Conservation (phyloP, 1,284 basidiomycete species). For the Apiotrichum mycotoxinovorans region DNA sequence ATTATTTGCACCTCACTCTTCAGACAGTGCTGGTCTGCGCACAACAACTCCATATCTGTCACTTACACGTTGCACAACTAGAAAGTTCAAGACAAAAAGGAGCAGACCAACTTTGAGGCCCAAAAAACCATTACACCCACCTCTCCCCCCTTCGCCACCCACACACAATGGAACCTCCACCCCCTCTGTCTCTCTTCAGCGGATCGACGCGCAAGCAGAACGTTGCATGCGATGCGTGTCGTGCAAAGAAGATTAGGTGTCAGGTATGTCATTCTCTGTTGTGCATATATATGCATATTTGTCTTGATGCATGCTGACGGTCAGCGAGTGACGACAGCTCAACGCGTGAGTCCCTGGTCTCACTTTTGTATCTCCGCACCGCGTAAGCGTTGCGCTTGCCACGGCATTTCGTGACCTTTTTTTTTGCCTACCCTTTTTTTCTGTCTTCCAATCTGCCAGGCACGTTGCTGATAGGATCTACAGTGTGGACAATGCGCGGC, state of each 20-base stretch:
- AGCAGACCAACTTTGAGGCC: no score
- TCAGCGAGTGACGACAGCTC: slow-evolving; percentile 12
- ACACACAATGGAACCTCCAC: slow-evolving; percentile 9
- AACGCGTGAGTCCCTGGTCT: slow-evolving; percentile 18
- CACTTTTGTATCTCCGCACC: slow-evolving; percentile 2
- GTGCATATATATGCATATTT: background rate
- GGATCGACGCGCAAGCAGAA: slow-evolving; percentile 63
- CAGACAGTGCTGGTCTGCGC: no score
- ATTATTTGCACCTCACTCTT: no score
- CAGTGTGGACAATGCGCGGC: slow-evolving; percentile 41
- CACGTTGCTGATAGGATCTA: slow-evolving; percentile 18
- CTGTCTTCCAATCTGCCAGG: no score
- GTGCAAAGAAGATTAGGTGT: slow-evolving; percentile 42
- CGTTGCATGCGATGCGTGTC: slow-evolving; percentile 82
- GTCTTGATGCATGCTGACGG: background rate
- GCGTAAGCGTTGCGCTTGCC: no score
- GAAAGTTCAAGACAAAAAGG: no score
- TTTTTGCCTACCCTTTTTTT: background rate
- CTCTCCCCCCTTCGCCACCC: no score
- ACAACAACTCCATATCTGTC: no score
- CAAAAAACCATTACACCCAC: no score
- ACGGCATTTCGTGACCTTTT: background rate
- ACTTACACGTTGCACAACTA: no score
- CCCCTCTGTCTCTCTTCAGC: slow-evolving; percentile 7
- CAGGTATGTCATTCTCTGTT: background rate